Evolutionary conservation across 176 grass and related monocot species (phyloP).

Genomic region (Eleusine coracana): DNA sequence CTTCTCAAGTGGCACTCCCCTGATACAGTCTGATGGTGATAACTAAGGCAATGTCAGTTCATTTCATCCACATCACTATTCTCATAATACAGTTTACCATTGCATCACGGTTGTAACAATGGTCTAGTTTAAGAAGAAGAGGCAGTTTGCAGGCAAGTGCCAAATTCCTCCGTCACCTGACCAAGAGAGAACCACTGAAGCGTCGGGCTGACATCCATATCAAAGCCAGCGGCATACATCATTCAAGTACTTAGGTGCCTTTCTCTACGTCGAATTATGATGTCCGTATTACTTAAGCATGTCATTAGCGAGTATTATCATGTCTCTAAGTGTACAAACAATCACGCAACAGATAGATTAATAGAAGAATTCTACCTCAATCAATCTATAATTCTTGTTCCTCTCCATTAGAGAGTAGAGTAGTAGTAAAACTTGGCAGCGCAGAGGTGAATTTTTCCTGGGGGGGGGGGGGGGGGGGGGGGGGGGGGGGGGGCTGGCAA

Average conservation of each 20-base stretch:
- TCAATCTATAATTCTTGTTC: not conserved
- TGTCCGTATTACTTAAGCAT: conserved; percentile 16
- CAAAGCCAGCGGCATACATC: not conserved
- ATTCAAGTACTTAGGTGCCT: conserved; percentile 30
- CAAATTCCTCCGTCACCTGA: too few relatives aligned
- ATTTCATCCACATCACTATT: not conserved
- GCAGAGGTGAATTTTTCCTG: not conserved
- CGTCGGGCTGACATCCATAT: not conserved
- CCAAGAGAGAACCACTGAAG: too few relatives aligned
- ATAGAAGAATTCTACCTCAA: too few relatives aligned
- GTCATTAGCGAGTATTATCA: conserved; percentile 20
- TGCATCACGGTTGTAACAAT: not conserved
- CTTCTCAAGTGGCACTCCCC: not conserved
- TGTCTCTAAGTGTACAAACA: conserved; percentile 26
- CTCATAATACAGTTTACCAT: not conserved
- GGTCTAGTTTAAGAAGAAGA: too few relatives aligned
- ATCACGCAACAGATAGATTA: too few relatives aligned
- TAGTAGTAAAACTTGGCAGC: not conserved
- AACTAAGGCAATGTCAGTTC: not conserved
- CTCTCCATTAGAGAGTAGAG: not conserved
- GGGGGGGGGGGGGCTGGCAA: not conserved
- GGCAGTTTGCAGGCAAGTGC: too few relatives aligned
- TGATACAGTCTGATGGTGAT: not conserved
- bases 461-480: too few relatives aligned
- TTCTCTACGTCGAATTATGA: conserved; percentile 22